A percentile compares a stretch with the other conserved stretches of the same genome.
phyloP scores from a whole-genome alignment of 257 asterid genomes.

The Jacaranda mimosifolia region DNA sequence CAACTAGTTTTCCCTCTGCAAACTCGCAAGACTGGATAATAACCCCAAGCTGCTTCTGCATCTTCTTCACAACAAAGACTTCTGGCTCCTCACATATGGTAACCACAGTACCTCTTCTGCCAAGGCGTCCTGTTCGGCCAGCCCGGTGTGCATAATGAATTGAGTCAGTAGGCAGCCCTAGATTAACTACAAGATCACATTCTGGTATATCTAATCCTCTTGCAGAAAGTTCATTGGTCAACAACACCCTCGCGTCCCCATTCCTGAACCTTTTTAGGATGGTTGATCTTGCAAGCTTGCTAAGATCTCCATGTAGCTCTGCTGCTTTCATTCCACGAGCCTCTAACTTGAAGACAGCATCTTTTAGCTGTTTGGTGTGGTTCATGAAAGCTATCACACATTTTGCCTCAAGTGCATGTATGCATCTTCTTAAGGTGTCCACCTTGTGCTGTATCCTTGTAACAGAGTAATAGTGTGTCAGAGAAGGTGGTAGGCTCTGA shows the following conservation, averaged over 20 bases:
- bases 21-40: conserved; percentile 70
- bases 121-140: conserved; percentile 94
- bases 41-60: conserved; percentile 88
- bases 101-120: conserved; percentile 86
- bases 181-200: conserved; percentile 95
- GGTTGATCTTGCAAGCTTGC: conserved; percentile 81
- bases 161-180: conserved; percentile 89
- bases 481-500: conserved; percentile 87
- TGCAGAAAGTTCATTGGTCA: conserved; percentile 96
- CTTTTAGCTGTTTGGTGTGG: conserved; percentile 84
- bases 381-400: conserved; percentile 94
- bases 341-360: conserved; percentile 84
- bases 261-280: conserved; percentile 76
- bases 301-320: conserved; percentile 91
- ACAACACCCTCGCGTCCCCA: conserved; percentile 81
- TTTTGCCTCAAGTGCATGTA: conserved; percentile 85
- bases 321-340: conserved; percentile 95
- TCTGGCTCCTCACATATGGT: conserved; percentile 87
- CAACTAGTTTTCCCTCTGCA: conserved; percentile 79
- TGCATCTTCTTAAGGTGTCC: conserved; percentile 81
- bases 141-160: conserved; percentile 96
- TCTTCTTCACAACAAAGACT: conserved; percentile 82
- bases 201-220: conserved; percentile 95
- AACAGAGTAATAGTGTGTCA: conserved; percentile 78
- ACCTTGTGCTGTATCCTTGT: conserved; percentile 91